A percentile compares a stretch with the other conserved stretches of the same genome.
Conservation (phyloP, 1,284 basidiomycete species). For the Moesziomyces sp. region DNA sequence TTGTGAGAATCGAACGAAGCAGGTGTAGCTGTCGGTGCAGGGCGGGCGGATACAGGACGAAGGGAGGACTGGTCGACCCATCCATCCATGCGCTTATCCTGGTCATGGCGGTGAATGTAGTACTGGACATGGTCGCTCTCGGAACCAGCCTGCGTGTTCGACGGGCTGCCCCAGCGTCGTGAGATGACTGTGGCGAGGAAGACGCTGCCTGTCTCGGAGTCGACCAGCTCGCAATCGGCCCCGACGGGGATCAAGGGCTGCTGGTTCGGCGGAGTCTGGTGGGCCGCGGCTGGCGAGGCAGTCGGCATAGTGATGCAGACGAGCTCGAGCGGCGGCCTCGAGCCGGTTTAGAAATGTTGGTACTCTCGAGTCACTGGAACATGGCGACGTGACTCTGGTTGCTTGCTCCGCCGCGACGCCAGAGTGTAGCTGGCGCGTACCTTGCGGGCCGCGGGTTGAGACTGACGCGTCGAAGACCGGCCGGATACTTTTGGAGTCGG, state of each 20-base stretch:
- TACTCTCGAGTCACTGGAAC: background rate
- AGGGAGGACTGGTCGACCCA: constrained; percentile 35
- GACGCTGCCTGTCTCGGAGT: constrained; percentile 10
- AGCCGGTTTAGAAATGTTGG: background rate
- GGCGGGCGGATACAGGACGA: constrained; percentile 1
- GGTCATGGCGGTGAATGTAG: constrained; percentile 41
- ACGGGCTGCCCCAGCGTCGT: constrained; percentile 28
- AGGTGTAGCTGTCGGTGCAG: background rate
- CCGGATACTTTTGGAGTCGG: background rate
- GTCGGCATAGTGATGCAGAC: constrained; percentile 15
- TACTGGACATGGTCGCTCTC: constrained; percentile 29
- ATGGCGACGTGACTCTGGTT: background rate
- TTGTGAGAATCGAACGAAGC: constrained; percentile 2
- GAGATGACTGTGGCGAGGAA: constrained; percentile 23
- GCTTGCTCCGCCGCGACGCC: background rate
- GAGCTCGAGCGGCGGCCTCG: background rate
- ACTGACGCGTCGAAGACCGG: background rate
- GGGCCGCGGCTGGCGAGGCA: constrained; percentile 3
- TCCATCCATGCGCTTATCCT: constrained; percentile 47
- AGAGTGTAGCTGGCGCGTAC: background rate
- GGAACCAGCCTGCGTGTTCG: constrained; percentile 14
- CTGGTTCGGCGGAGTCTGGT: constrained; percentile 5
- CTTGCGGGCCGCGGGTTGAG: background rate
- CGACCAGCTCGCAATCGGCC: constrained; percentile 30
- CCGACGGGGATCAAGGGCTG: constrained; percentile 21